Conservation (phyloP, 2,329 filamentous ascomycete genomes). For the Xylaria sp. region DNA sequence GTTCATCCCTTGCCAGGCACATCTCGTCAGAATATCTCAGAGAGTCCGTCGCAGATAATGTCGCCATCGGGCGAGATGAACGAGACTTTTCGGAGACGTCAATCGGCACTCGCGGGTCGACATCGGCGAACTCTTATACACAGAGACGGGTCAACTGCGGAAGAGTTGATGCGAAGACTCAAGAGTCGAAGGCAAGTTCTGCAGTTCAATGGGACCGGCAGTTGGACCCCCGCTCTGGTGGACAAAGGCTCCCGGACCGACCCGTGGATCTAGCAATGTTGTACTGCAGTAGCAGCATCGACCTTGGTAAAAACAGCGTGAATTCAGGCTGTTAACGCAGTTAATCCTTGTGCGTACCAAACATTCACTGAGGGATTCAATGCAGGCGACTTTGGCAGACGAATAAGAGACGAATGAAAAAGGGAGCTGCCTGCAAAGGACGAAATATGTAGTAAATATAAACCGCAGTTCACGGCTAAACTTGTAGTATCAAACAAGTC, state of each 20-base stretch:
- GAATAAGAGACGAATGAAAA: not conserved
- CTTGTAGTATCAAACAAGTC: too few species aligned
- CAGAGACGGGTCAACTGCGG: not conserved
- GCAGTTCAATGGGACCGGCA: not conserved
- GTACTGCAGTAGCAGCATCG: not conserved
- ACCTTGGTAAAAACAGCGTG: not conserved
- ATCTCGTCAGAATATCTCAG: slow-evolving; percentile 1
- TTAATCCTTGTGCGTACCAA: not conserved
- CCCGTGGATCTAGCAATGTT: not conserved
- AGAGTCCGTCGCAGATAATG: slow-evolving; percentile 9
- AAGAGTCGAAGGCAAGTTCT: not conserved
- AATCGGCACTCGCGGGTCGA: not conserved
- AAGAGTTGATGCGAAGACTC: not conserved
- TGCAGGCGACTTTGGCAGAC: not conserved
- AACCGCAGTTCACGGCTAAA: too few species aligned
- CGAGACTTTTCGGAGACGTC: not conserved
- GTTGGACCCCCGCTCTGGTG: not conserved
- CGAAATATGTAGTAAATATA: too few species aligned
- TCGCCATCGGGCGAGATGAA: not conserved
- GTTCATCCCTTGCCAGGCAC: slow-evolving; percentile 3
- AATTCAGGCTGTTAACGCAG: not conserved
- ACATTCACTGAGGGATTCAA: not conserved
- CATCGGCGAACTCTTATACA: not conserved
- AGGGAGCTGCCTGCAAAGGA: not conserved
- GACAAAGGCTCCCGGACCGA: not conserved